Evolutionary conservation across 169 alveolate genomes (phyloP), one percentile per base, ranked within the genome.

Genomic region (Eimeria acervulina): DNA sequence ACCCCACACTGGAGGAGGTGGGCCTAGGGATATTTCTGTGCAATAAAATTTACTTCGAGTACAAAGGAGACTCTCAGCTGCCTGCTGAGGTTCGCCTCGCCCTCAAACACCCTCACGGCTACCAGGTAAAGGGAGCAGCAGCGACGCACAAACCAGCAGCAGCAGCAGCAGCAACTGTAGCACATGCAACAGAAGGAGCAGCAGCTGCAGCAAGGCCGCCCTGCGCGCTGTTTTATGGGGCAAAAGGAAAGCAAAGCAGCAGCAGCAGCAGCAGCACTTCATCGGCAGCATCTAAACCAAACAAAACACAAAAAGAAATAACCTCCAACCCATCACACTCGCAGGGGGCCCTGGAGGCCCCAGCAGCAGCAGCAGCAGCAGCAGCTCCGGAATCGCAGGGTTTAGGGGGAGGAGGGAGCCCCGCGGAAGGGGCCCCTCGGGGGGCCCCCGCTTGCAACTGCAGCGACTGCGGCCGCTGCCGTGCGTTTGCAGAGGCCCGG

Each of bases 101-200:
- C 66, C 90, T 91, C 72, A 83, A 84, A 33, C 76, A 91, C 70
- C 95, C 95, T 1, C 95, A 91, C 51, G 95, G 84, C 66, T 91
- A 76, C 51, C 78, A 91, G 40, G 40, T 90, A 26, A 51, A 28
- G 74, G 51, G 78, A 38, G 66, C 68, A 7, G 51, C 7, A 44
- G 12, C 55, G 19, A 47, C 55, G 12, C 12, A 55, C 5, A 55
- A 55, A 8, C 38, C 36, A 17, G 33, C 89, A 36, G 89, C 89
- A 10, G 89, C 59, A 7, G 89, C 47, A 7, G 59, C 63, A 10
- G 36, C 89, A 26, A 5, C 89, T 13, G 63, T 15, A 17, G 47
- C 61, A 36, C 63, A 59, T 12, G 26, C 66, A 13, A 23, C 66
- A 13, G 66, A 4, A 13, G 66, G n/a, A 55, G n/a, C n/a, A 2